A percentile compares a stretch with the other conserved stretches of the same genome.
These are phyloP conservation scores for Dictyostelium firmibasis DNA, from an alignment of 78 protist genomes.

Conservation along the genomic window DNA sequence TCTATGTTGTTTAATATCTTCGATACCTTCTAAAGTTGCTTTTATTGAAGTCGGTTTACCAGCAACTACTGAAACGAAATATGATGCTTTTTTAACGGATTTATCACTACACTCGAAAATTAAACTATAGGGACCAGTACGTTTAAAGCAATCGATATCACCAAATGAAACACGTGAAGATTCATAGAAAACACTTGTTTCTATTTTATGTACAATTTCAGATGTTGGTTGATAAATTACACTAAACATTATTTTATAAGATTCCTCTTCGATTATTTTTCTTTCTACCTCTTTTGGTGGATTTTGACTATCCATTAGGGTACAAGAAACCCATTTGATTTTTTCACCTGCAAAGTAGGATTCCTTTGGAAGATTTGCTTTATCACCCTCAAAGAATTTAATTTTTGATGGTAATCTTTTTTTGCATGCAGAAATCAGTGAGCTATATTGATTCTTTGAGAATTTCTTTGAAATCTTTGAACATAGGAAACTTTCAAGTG, in stretches of 20 bases:
- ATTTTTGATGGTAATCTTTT: constrained; percentile 18
- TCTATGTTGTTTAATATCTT: not conserved
- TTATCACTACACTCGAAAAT: constrained; percentile 43
- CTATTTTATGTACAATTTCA: not conserved
- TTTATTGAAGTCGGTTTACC: not conserved
- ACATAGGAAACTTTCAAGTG: not conserved
- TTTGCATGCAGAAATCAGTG: not conserved
- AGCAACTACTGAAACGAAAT: not conserved
- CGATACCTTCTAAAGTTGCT: not conserved
- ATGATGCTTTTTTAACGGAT: constrained; percentile 14
- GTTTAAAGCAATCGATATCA: not conserved
- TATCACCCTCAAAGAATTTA: constrained; percentile 68
- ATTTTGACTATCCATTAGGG: not conserved
- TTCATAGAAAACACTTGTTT: constrained; percentile 5
- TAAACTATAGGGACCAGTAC: constrained; percentile 33
- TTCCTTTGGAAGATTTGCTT: constrained; percentile 16
- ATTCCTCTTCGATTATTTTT: constrained; percentile 23
- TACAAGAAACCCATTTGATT: constrained; percentile 36
- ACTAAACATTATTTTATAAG: not conserved
- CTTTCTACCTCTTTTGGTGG: constrained; percentile 67
- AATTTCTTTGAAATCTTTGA: not conserved
- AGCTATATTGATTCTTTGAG: not conserved
- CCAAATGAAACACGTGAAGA: constrained; percentile 22
- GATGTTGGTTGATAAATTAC: not conserved
- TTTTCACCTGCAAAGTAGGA: constrained; percentile 21